A percentile compares a stretch with the other conserved stretches of the same genome.
Evolutionary conservation across 257 asterid genomes (phyloP).

Genomic region (Nicotiana benthamiana): DNA sequence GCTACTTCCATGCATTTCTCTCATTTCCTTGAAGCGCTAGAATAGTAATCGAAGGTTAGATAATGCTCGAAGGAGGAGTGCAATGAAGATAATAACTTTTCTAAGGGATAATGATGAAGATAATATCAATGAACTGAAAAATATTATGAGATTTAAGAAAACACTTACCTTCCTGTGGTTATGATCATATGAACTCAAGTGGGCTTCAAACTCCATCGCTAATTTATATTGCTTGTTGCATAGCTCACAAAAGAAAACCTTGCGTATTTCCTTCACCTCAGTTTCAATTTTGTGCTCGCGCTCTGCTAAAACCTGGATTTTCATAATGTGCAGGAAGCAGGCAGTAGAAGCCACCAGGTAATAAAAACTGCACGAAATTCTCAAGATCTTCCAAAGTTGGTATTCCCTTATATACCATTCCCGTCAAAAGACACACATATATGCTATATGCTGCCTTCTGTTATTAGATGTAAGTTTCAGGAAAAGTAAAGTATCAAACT

Average conservation of each 20-base stretch:
- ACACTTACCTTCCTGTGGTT: slow-evolving; percentile 84
- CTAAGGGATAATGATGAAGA: slow-evolving; percentile 7
- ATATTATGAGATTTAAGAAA: background rate
- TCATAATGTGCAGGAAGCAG: slow-evolving; percentile 99
- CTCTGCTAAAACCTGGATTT: slow-evolving; percentile 99
- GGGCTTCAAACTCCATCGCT: slow-evolving; percentile 98
- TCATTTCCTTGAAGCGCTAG: slow-evolving; percentile 97
- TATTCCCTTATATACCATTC: slow-evolving; percentile 82
- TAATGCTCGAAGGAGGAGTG: background rate
- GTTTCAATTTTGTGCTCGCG: slow-evolving; percentile 91
- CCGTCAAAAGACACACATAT: slow-evolving; percentile 88
- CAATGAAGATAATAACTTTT: background rate
- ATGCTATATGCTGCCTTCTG: slow-evolving; percentile 97
- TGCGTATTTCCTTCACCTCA: slow-evolving; percentile 93
- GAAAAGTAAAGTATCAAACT: slow-evolving; percentile 57
- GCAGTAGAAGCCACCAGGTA: slow-evolving; percentile 99
- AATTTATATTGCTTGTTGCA: slow-evolving; percentile 98
- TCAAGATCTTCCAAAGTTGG: slow-evolving; percentile 93
- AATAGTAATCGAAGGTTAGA: slow-evolving; percentile 7
- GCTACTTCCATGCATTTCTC: slow-evolving; percentile 98
- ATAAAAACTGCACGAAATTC: slow-evolving; percentile 98
- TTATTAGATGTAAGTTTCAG: slow-evolving; percentile 71
- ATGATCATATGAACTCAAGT: slow-evolving; percentile 94
- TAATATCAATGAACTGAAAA: slow-evolving; percentile 7
- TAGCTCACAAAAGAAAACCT: slow-evolving; percentile 92